These are phyloP conservation scores for Calonectria naviculata DNA, from an alignment of 2,329 filamentous ascomycete genomes.

Conservation along the genomic window DNA sequence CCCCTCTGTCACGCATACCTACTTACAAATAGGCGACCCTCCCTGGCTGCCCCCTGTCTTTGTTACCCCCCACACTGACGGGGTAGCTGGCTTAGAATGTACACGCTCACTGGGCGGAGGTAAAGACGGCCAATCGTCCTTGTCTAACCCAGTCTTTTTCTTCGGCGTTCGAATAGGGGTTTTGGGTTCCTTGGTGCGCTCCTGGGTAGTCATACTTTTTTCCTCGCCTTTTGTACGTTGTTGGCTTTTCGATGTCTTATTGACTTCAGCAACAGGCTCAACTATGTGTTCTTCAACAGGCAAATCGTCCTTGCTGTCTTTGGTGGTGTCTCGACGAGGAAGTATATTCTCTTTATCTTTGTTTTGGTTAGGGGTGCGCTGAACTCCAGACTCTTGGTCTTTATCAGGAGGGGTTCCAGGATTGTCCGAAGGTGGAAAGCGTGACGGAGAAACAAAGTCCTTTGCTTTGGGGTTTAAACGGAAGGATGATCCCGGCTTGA, in stretches of 20 bases:
- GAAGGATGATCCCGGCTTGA: not conserved
- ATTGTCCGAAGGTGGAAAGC: not conserved
- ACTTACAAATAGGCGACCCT: constrained; percentile 25
- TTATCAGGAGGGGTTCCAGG: not conserved
- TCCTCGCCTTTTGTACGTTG: constrained; percentile 31
- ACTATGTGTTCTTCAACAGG: not conserved
- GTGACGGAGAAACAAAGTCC: constrained; percentile 37
- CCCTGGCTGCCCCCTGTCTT: constrained; percentile 18
- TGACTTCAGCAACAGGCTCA: constrained; percentile 7
- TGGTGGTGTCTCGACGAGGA: not conserved
- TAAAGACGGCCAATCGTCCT: constrained; percentile 41
- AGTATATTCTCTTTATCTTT: constrained; percentile 1
- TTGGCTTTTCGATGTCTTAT: constrained; percentile 26
- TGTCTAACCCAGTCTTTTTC: constrained; percentile 31
- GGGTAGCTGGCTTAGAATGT: constrained; percentile 31
- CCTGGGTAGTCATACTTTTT: not conserved
- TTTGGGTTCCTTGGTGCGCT: constrained; percentile 18
- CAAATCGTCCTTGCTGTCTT: constrained; percentile 5
- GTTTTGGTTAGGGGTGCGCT: constrained; percentile 5
- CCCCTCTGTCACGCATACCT: not conserved
- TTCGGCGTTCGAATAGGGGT: constrained; percentile 22
- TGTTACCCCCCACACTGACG: constrained; percentile 32
- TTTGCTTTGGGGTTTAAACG: constrained; percentile 27
- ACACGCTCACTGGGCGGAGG: constrained; percentile 39
- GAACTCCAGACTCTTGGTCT: not conserved